Base-by-base conservation (phyloP, 768 basidiomycete genomes). In the Leucocoprinus birnbaumii region DNA sequence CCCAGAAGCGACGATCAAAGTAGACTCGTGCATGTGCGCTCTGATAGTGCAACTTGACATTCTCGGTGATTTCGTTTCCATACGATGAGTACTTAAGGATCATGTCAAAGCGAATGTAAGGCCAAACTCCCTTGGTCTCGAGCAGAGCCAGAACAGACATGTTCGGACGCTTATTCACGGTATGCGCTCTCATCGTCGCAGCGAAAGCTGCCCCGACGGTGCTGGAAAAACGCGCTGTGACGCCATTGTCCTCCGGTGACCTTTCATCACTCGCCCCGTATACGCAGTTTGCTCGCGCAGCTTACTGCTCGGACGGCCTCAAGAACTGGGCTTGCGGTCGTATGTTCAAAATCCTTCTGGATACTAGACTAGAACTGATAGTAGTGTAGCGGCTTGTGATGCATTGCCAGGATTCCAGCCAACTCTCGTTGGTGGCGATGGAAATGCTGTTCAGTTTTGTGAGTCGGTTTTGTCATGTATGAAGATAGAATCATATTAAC, bases 241-340 rank as follows among this genome's bases (percentile, higher is more conserved):
- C 67, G 6, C 51, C 62, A 5, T 25, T 71, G 3, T 68, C 76
- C 0, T 11, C 69, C 0, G 44, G 62, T 0, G 65, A 74, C 48
- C 62, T 80, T 41, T 51, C 70, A 10, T 65, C 56, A n/a, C 70
- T 79, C 24, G 66, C 70, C 0, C 80, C 80, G 8, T 83, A 71
- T 50, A 73, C 78, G 0, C 70, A 80, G 62, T 79, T 84, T 62
- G 79, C 83, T 21, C 70, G 79, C 25, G 83, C 81, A 1, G 77
- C 82, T 14, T 84, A 84, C 62, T 84, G 83, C 58, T 38, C 69
- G 3, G 31, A 67, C 75, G 1, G 63, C 58, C 56, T 78, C 16
- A 60, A 62, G 16, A 68, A 58, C 25, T 82, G 79, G 78, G 47
- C 62, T 1, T 85, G 78, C 59, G 77, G 81, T 55, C 63, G 76